phyloP scores from a whole-genome alignment of 345 rosid species.

The Salix koriyanagi region DNA sequence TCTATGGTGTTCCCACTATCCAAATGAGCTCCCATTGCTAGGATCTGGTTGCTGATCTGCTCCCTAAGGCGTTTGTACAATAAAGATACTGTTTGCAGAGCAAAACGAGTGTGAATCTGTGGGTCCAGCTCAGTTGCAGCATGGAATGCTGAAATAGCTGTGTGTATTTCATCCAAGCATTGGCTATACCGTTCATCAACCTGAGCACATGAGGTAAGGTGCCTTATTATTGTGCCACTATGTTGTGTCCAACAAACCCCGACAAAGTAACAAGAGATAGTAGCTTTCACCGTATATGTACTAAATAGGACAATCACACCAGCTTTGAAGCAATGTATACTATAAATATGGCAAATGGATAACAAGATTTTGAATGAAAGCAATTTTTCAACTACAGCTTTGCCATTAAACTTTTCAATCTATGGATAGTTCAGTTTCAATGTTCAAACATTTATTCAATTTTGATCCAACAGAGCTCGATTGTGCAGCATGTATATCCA shows the following conservation, averaged over 20 bases:
- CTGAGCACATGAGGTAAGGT: constrained; percentile 24
- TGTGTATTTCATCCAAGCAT: constrained; percentile 87
- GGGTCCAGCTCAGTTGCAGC: constrained; percentile 92
- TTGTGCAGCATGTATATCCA: not conserved
- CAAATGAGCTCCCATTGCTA: constrained; percentile 49
- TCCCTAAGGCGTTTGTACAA: constrained; percentile 73
- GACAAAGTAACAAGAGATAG: not conserved
- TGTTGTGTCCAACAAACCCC: not conserved
- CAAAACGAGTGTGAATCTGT: constrained; percentile 66
- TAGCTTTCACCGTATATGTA: not conserved
- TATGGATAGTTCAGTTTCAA: not conserved
- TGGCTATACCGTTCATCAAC: constrained; percentile 82
- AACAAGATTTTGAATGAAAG: not conserved
- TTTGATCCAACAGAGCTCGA: not conserved
- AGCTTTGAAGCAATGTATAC: not conserved
- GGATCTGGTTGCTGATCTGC: constrained; percentile 82
- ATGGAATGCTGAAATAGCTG: constrained; percentile 88
- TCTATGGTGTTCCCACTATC: constrained; percentile 23
- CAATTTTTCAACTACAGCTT: not conserved
- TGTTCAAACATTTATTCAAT: not conserved
- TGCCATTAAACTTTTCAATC: not conserved
- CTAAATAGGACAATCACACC: not conserved
- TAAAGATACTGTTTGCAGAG: constrained; percentile 65
- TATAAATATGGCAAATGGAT: not conserved
- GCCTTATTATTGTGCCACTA: not conserved